A percentile compares a stretch with the other conserved stretches of the same genome.
phyloP scores from a whole-genome alignment of 352 stramenopile genomes.

The Phytophthora macrochlamydospora region DNA sequence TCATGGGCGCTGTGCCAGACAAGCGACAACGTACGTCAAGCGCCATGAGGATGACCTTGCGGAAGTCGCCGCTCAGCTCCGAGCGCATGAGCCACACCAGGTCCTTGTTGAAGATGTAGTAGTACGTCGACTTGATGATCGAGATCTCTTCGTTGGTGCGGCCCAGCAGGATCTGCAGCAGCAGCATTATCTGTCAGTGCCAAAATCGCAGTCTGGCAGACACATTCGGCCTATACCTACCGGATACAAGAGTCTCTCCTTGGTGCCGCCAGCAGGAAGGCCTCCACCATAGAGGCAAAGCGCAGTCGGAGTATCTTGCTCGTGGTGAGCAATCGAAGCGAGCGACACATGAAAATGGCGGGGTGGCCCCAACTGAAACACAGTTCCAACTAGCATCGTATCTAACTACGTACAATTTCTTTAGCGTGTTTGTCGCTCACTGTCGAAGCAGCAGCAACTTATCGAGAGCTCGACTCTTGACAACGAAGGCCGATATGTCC shows the following conservation, averaged over 20 bases:
- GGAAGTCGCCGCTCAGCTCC: conserved; percentile 73
- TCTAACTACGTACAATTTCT: no score
- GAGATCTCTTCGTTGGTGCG: conserved; percentile 75
- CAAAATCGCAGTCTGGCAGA: no score
- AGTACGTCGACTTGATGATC: conserved; percentile 79
- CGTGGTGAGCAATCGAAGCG: no score
- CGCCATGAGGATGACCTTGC: conserved; percentile 63
- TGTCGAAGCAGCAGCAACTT: no score
- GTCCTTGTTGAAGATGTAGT: conserved; percentile 78
- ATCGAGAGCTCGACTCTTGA: no score
- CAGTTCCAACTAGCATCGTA: no score
- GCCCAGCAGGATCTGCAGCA: conserved; percentile 61
- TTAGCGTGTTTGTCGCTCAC: no score
- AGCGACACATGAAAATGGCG: no score
- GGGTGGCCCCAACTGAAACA: no score
- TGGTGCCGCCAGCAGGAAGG: conserved; percentile 67
- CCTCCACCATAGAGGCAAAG: conserved; percentile 35
- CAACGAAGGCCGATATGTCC: no score
- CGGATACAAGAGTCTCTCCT: conserved; percentile 72
- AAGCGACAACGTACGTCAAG: conserved; percentile 46
- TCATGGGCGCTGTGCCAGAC: neutral
- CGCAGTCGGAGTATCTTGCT: no score
- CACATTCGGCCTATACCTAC: conserved; percentile 26
- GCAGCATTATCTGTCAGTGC: neutral
- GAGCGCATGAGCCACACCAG: conserved; percentile 65